Evolutionary conservation across 2,329 filamentous ascomycete species (phyloP), one percentile per base, ranked within the genome.

Genomic region (Ophiosphaerella herpotricha): DNA sequence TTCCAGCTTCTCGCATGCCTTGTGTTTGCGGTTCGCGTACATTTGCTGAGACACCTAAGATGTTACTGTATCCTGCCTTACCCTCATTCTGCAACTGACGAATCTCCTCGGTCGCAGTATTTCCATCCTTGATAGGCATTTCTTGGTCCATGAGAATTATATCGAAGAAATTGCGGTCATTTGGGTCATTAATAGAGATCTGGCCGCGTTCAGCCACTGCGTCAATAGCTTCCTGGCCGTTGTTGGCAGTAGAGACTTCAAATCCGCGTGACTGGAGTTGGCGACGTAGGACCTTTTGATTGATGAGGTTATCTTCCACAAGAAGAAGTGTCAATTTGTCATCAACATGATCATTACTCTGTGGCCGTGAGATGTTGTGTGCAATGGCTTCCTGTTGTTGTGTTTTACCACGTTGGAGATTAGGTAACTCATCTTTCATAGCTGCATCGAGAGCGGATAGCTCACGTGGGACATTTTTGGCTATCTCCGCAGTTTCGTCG

Each of bases 251-350:
- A 13, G 70, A 61, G 1, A 69, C 78, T 13, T 75, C 70, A 21
- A 79, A 68, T 0, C 72, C 70, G 9, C 77, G 68, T 36, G 75
- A 75, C 46, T 75, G 73, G 42, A 78, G 76, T 55, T 80, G 79
- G 58, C 79, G 77, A 12, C 74, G 69, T 24, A 81, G 57, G 23
- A 81, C 78, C 16, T 78, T 77, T 0, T 80, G 70, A 18, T 81
- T 81, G 46, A 80, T 75, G 2, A 73, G 46, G 39, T 80, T 81
- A 51, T 80, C 78, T 52, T 80, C 78, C 0, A 80, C 78, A 1
- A 81, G 61, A 0, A 81, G 67, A 6, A 74, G 48, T 2, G 65
- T 71, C 8, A 56, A 52, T 8, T 59, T 60, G 3, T 45, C 39
- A 16, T 66, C 57, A 3, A 52, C 54, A 4, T 43, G 50, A n/a